These are phyloP conservation scores for Choanephora cucurbitarum DNA, from an alignment of 371 early-diverging fungal genomes.

Conservation along the genomic window DNA sequence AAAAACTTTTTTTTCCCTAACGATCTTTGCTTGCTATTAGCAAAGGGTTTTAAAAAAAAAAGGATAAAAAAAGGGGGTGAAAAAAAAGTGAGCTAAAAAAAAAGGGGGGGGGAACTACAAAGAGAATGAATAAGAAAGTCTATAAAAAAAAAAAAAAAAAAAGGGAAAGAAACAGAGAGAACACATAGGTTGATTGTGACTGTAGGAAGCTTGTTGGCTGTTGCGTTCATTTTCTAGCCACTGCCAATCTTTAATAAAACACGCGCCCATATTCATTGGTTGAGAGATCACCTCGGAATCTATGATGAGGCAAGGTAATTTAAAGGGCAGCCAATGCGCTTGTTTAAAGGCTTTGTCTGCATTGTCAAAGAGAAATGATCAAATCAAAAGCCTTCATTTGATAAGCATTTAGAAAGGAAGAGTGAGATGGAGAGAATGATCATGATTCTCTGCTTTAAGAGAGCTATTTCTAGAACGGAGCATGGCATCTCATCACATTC, in stretches of 20 bases:
- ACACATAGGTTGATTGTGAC: constrained; percentile 18
- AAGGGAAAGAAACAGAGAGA: background rate
- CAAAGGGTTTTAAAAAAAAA: constrained; percentile 8
- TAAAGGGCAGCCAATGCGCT: background rate
- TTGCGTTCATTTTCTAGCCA: constrained; percentile 14
- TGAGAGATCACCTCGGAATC: background rate
- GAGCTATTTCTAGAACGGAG: no score
- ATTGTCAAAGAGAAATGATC: no score
- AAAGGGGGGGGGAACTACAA: background rate
- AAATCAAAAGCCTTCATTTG: no score
- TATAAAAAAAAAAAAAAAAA: background rate
- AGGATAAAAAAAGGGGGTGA: background rate
- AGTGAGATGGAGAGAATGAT: no score
- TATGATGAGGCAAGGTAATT: background rate
- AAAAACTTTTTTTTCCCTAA: no score
- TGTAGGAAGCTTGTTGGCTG: constrained; percentile 7
- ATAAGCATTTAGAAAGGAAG: no score
- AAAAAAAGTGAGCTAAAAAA: background rate
- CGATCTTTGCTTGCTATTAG: no score
- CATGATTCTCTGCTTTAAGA: no score
- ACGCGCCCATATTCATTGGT: constrained; percentile 25
- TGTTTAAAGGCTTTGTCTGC: no score
- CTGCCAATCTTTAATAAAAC: constrained; percentile 13
- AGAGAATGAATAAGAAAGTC: constrained; percentile 2
- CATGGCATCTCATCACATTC: no score